phyloP scores from a whole-genome alignment of 768 basidiomycete genomes.

The Russula sp. region DNA sequence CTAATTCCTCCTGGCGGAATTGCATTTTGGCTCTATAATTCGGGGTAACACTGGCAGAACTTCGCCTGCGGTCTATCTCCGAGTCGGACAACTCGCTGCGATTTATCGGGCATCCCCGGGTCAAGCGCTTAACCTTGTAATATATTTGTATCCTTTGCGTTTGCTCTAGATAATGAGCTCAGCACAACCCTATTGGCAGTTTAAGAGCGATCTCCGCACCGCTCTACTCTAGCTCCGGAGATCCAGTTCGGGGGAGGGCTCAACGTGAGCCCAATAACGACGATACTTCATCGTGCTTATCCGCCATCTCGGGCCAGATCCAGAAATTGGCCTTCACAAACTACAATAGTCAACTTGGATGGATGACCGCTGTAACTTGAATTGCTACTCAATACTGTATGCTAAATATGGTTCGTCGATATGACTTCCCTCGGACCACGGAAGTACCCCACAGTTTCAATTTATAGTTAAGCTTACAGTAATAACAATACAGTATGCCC shows the following conservation, averaged over 20 bases:
- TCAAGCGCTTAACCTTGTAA: not conserved
- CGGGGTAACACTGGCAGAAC: not conserved
- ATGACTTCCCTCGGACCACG: too few relatives aligned
- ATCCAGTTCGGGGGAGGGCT: not conserved
- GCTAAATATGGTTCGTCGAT: not conserved
- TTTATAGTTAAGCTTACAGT: too few relatives aligned
- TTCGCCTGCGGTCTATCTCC: not conserved
- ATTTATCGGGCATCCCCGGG: not conserved
- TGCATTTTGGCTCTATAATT: not conserved
- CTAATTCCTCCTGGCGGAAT: slow-evolving; percentile 11
- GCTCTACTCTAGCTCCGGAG: not conserved
- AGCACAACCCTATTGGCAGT: too few relatives aligned
- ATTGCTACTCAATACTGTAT: not conserved
- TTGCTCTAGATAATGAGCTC: not conserved
- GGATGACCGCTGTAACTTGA: not conserved
- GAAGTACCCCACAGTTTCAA: too few relatives aligned
- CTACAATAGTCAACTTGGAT: too few relatives aligned
- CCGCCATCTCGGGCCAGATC: not conserved
- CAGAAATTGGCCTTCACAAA: not conserved
- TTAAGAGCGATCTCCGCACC: not conserved
- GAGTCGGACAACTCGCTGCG: not conserved
- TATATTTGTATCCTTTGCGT: not conserved
- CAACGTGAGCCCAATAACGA: not conserved
- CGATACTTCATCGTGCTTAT: not conserved
- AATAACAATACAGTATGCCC: too few relatives aligned